Conservation (phyloP, 208 protist species). For the Zelonia costaricensis region DNA sequence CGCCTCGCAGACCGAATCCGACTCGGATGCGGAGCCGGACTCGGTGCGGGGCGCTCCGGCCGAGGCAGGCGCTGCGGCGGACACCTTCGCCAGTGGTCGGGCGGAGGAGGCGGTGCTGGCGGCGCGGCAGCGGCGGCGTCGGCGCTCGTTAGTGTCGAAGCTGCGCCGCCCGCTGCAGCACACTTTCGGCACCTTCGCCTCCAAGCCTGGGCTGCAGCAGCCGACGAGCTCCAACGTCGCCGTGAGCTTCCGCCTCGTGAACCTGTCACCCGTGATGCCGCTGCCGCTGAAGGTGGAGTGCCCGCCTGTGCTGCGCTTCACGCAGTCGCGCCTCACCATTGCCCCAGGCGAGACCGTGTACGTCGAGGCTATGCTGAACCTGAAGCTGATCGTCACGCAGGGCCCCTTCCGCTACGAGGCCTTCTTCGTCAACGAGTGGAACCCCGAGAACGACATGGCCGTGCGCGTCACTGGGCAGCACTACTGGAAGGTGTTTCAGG, state of each 20-base stretch:
- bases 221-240: slow-evolving; percentile 9
- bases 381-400: slow-evolving; percentile 65
- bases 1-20: neutral
- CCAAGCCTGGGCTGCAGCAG: slow-evolving; percentile 13
- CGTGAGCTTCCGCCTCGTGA: slow-evolving; percentile 45
- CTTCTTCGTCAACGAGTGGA: slow-evolving; percentile 86
- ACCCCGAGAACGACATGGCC: slow-evolving; percentile 88
- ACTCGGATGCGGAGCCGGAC: slow-evolving; percentile 19
- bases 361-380: slow-evolving; percentile 62
- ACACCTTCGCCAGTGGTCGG: neutral
- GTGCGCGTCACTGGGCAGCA: slow-evolving; percentile 75
- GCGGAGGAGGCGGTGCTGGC: slow-evolving; percentile 18
- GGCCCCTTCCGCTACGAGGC: slow-evolving; percentile 76
- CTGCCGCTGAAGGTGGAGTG: slow-evolving; percentile 78
- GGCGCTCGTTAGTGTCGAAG: slow-evolving; percentile 11
- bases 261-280: slow-evolving; percentile 69
- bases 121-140: slow-evolving; percentile 16
- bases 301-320: slow-evolving; percentile 70
- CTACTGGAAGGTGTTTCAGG: slow-evolving; percentile 85
- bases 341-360: slow-evolving; percentile 47
- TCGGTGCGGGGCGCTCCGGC: too few relatives aligned
- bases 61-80: neutral
- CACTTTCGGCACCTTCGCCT: slow-evolving; percentile 14
- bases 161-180: slow-evolving; percentile 22
- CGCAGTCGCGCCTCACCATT: slow-evolving; percentile 54